Base-by-base conservation (phyloP, 305 asterid species). In the Fraxinus nigra region DNA sequence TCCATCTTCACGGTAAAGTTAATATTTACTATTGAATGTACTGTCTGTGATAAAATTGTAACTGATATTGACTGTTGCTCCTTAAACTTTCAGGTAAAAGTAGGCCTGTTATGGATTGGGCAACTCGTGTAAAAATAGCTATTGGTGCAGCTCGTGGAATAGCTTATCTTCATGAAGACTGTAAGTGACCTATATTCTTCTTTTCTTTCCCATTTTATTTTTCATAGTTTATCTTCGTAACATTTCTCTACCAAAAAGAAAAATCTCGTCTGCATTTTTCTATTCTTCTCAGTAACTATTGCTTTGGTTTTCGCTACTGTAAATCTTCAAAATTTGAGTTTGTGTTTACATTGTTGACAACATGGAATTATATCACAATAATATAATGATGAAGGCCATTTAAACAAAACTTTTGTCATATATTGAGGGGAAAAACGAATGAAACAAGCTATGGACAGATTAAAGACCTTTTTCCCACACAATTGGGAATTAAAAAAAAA, bases 91-190 rank as follows among this genome's bases (percentile, higher is more conserved):
- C 76, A 89, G 90, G 80, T 46, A 18, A 85, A 73, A 87, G 78
- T 30, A 79, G 81, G 73, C 88, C 86, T 74, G 87, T 84, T 72
- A 77, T 87, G 86, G 87, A 84, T 85, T 89, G 90, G 92, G 35
- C 86, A 43, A 84, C 59, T 43, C 92, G 89, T 43, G 80, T 89
- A 40, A 89, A 85, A 83, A 83, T 89, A 78, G 90, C 90, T 72
- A 37, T 87, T 33, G 92, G 90, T 77, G 89, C 89, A 59, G 90
- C 92, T 89, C 92, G 92, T 69, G 92, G 90, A 86, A 79, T 89
- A 77, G 88, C 92, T 77, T 89, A 89, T 85, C 90, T 89, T 65
- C 92, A 89, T 84, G 90, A 87, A 89, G 92, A 89, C 80, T 89
- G 92, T 89, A 88, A 84, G 67, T 74, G 75, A 37, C 79, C 38